Evolutionary conservation across 2,329 filamentous ascomycete genomes (phyloP), one percentile per base, ranked within the genome.

Genomic region (Emmonsiellopsis sp.): DNA sequence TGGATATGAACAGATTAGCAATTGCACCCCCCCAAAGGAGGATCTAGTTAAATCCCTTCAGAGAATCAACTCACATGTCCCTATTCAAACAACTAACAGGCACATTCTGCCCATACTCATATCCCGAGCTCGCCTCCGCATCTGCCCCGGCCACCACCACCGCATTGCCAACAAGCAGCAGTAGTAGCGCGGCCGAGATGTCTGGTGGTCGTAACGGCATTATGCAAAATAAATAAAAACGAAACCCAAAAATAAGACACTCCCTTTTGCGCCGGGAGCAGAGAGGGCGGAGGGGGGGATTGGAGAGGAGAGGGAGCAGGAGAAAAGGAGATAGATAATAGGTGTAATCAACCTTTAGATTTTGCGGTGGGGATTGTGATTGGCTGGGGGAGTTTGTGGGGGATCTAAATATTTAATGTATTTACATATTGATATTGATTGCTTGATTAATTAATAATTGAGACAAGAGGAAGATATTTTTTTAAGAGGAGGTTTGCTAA

Each of bases 51-150:
- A 46, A 26, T 5, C n/a, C 13, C 42, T 5, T 5, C 13, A 49
- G 26, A 37, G 16, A n/a, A 38, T 40, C 5, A 6, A 66, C 71
- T 56, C 67, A 79, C 76, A 77, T 73, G 16, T 74, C 76, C 54
- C 77, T 62, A 58, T 79, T 78, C 59, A 79, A 62, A 64, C 77
- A 80, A 56, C 63, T 72, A 9, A 80, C 73, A 1, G 77, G 76
- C 53, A 80, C 77, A 37, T 64, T 67, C 55, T 78, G 70, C 30
- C 76, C 76, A 15, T 71, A 65, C 46, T 70, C 71, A 64, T 79
- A 79, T 32, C 71, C 73, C 30, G 46, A 31, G 15, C 42, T 52
- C 2, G 57, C 26, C 42, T 38, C 31, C 34, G 32, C 34, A 31
- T 26, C 46, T 20, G 41, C 37, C n/a, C 32, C 44, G 7, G 41